Conservation (phyloP, 2,329 filamentous ascomycete genomes). For the Penicillium occitanis region DNA sequence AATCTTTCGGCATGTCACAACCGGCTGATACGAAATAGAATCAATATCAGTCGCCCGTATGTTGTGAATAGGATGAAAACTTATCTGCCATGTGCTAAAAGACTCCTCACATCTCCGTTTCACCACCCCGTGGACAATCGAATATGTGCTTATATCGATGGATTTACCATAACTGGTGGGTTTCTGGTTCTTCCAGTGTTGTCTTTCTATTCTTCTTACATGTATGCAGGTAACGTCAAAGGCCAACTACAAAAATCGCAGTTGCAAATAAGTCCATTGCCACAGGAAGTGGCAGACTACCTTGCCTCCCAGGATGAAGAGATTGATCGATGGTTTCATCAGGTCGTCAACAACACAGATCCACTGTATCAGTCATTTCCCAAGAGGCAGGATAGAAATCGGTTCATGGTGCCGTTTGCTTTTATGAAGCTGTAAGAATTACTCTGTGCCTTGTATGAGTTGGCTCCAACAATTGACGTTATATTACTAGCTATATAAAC, state of each 20-base stretch:
- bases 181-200: not conserved
- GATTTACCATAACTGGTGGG: not conserved
- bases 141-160: slow-evolving; percentile 8
- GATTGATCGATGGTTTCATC: slow-evolving; percentile 7
- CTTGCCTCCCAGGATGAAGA: slow-evolving; percentile 6
- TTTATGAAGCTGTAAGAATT: slow-evolving; percentile 9
- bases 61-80: slow-evolving; percentile 1
- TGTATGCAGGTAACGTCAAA: slow-evolving; percentile 6
- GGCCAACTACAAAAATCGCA: not conserved
- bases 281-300: not conserved
- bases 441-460: not conserved
- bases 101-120: not conserved
- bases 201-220: not conserved
- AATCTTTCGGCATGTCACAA: not conserved
- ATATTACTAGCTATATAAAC: not conserved
- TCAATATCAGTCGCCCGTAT: slow-evolving; percentile 8
- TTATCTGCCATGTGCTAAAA: slow-evolving; percentile 1
- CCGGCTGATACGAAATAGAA: not conserved
- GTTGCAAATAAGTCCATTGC: not conserved
- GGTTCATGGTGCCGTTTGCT: slow-evolving; percentile 4
- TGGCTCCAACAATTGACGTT: not conserved
- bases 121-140: not conserved
- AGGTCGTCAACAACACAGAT: slow-evolving; percentile 2
- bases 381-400: slow-evolving; percentile 2
- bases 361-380: slow-evolving; percentile 7